Evolutionary conservation across 768 basidiomycete species (phyloP), one percentile per base, ranked within the genome.

Genomic region (Lactarius hatsudake): DNA sequence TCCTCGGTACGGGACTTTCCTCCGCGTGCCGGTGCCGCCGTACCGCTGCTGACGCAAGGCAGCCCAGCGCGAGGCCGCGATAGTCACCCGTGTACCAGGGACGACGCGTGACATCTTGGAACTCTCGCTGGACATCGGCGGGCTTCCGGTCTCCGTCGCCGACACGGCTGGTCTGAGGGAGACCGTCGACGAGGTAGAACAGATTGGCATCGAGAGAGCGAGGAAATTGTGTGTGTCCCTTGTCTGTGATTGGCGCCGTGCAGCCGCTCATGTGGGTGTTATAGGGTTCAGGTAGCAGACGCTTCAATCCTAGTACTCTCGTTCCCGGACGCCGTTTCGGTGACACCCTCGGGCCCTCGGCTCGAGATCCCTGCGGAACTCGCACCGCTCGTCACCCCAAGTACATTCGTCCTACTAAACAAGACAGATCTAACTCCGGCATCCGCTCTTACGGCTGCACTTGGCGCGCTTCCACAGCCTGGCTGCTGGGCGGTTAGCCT

Each of bases 61-160:
- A 95, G 94, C 91, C 5, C 90, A 90, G 69, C 82, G 94, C 17
- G 91, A 93, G 67, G 94, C 92, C 0, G 92, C 95, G 0, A 96
- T 97, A 63, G 93, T 95, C 17, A 94, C 94, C 0, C 82, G 89
- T 4, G 81, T 93, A 23, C 90, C 94, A 0, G 94, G 94, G 0
- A 97, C 94, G 2, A 97, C 94, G 5, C 83, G 95, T 30, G 95
- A 96, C 72, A 84, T 96, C 10, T 81, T 97, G 2, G 90, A 92
- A 71, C 79, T 95, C 20, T 88, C 92, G 0, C 82, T 97, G 1
- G 93, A 97, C 74, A 88, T 96, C n/a, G 91, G 87, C 12, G 94
- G 94, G 0, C 78, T 94, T 38, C 94, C 93, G 0, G 83, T 96
- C 5, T 81, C 90, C 30, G 81, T 94, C 15, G 84, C 88, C 1